A percentile compares a stretch with the other conserved stretches of the same genome.
Evolutionary conservation across 2,329 filamentous ascomycete genomes (phyloP).

Genomic region (Microsporum ferrugineum): DNA sequence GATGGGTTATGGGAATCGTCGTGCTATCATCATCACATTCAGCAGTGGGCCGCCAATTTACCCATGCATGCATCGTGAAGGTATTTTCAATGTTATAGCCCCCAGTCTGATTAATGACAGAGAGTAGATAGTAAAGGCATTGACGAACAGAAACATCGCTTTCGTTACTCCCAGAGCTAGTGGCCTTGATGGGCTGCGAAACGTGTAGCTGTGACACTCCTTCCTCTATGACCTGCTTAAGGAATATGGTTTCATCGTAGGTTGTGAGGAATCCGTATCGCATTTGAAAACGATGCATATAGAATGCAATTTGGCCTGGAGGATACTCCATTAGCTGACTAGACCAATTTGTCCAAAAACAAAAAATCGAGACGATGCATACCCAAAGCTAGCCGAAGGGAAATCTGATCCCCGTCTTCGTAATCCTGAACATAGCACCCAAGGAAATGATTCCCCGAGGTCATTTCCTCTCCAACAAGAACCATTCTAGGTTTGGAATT

Average conservation of each 20-base stretch:
- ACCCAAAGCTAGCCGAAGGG: neutral
- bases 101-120: neutral
- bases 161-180: neutral
- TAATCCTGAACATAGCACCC: too few relatives aligned
- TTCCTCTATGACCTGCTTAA: constrained; percentile 2
- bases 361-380: neutral
- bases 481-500: constrained; percentile 1
- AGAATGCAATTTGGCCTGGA: constrained; percentile 11
- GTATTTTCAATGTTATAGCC: too few relatives aligned
- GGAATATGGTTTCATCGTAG: constrained; percentile 11
- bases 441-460: too few relatives aligned
- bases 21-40: too few relatives aligned
- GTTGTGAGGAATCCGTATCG: constrained; percentile 12
- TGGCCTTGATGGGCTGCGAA: constrained; percentile 1
- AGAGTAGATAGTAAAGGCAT: neutral
- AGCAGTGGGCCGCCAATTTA: too few relatives aligned
- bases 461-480: constrained; percentile 10
- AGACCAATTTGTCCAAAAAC: neutral
- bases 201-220: neutral
- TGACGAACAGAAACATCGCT: neutral
- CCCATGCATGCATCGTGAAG: neutral
- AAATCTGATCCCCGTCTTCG: too few relatives aligned
- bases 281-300: constrained; percentile 12
- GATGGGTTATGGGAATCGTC: too few relatives aligned
- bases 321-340: neutral